phyloP scores from a whole-genome alignment of 2,329 filamentous ascomycete genomes.

The Hypoxylon sp. region DNA sequence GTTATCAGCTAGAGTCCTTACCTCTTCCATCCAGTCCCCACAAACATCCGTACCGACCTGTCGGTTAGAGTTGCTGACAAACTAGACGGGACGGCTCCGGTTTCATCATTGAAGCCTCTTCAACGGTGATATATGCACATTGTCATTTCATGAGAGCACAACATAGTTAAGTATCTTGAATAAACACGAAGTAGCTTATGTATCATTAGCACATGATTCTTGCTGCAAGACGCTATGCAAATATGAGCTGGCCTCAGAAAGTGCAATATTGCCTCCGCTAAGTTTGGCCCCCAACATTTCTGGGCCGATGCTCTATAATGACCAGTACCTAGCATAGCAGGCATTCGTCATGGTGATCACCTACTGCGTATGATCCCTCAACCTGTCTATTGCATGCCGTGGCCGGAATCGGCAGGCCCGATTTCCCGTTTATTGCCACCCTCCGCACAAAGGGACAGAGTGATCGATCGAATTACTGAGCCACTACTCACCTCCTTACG shows the following conservation, averaged over 20 bases:
- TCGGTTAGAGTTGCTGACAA: conserved; percentile 11
- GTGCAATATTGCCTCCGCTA: conserved; percentile 21
- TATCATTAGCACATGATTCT: conserved; percentile 9
- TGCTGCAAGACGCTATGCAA: conserved; percentile 14
- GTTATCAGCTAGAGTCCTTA: not conserved
- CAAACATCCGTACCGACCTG: conserved; percentile 16
- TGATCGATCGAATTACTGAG: conserved; percentile 1
- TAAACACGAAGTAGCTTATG: not conserved
- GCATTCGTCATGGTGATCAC: conserved; percentile 27
- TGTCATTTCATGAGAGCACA: conserved; percentile 1
- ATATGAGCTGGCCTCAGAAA: conserved; percentile 16
- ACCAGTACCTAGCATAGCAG: conserved; percentile 7
- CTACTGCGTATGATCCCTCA: not conserved
- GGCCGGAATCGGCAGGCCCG: conserved; percentile 12
- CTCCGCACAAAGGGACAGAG: conserved; percentile 3
- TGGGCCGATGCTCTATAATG: not conserved
- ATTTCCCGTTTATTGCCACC: conserved; percentile 11
- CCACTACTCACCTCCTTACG: conserved; percentile 1
- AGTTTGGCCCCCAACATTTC: conserved; percentile 31
- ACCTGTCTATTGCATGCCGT: conserved; percentile 4
- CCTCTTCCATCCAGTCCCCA: conserved; percentile 17
- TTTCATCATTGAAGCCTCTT: conserved; percentile 11
- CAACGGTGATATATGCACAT: not conserved
- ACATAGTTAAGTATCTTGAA: conserved; percentile 1
- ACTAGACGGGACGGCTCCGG: conserved; percentile 17